Evolutionary conservation across 2,329 filamentous ascomycete genomes (phyloP), one percentile per base, ranked within the genome.

Genomic region (Ophiocordyceps camponoti-leonardi): DNA sequence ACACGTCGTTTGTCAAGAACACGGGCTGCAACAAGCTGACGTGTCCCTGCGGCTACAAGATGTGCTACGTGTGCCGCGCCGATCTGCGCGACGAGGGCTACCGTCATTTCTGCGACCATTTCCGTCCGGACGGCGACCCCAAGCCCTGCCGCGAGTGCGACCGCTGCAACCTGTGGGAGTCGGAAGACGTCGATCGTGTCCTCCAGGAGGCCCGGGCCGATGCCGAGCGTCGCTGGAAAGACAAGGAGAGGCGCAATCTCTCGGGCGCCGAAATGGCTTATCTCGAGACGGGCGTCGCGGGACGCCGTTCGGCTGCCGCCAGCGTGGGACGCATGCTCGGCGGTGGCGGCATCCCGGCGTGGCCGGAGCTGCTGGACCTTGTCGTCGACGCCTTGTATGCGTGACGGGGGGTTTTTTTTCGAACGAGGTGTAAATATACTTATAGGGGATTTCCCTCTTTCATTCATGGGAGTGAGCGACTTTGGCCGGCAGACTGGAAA

Each of bases 1-100:
- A 85, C 53, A 85, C 88, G 11, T 85, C 81, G 16, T 96, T 96
- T 60, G 85, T 98, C 64, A 96, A 96, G 62, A 82, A 79, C 7
- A 80, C 81, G 23, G 92, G 92, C 55, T 98, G 92, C 73, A 98
- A 98, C 69, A 96, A 96, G 66, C 73, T 98, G 39, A 90, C 86
- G 6, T 96, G 92, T 59, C 80, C 87, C 16, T 98, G 92, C 63
- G 92, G 92, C 10, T 96, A 96, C 65, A 83, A 84, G 54, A 96
- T 96, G 90, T 98, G 92, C 61, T 98, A 98, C 58, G 78, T 96
- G 42, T 98, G 92, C 62, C 84, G 92, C 39, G 81, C 81, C 53
- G 80, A 86, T 55, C 77, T 82, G 42, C 67, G 70, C 46, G 67
- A 75, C 44, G 81, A 88, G 59, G 88, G 90, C 1, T 96, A 98